Evolutionary conservation across 352 stramenopile species (phyloP), one percentile per base, ranked within the genome.

Genomic region (Thraustochytrium sp.): DNA sequence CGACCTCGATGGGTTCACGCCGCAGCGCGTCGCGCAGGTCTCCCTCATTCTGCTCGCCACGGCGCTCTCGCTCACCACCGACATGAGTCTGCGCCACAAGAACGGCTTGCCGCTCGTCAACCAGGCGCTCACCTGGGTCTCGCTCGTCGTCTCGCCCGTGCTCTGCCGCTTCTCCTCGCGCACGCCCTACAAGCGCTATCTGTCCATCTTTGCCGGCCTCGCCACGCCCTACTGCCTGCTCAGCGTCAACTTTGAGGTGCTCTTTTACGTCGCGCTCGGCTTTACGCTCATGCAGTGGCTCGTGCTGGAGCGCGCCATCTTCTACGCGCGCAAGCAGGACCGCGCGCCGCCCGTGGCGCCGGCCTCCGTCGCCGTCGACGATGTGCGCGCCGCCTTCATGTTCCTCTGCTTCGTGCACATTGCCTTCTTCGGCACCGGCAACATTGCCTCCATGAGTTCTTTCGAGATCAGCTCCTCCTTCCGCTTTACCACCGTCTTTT

Each of bases 201-300:
- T 80, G 16, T 61, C 68, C 2, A 46, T 94, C 51, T 86, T 92
- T 68, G 62, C 92, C 2, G 88, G 88, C 4, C 88, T 93, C 46
- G 88, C 88, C 3, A 90, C 90, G 21, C 87, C 89, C 1, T 94
- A 90, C 59, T 82, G 91, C 42, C 75, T 94, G 23, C 76, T 94
- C n/a, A 93, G 90, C 65, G 93, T 94, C 68, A 91, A 90, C 42
- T 94, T 93, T 86, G 91, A 94, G 78, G 90, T 94, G 59, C 85
- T 93, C 36, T 94, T 94, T 76, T 94, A 90, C 80, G 86, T 88
- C 53, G 87, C 87, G 37, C 87, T 94, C 2, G 88, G 86, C 51
- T 85, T 82, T 31, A 85, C 92, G 82, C 87, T 94, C 9, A 82
- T 90, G 37, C 87, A 86, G 31, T 94, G 91, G 91, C 56, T 94